phyloP scores from a whole-genome alignment of 768 basidiomycete species.

The Xerocomellus dryophilus region DNA sequence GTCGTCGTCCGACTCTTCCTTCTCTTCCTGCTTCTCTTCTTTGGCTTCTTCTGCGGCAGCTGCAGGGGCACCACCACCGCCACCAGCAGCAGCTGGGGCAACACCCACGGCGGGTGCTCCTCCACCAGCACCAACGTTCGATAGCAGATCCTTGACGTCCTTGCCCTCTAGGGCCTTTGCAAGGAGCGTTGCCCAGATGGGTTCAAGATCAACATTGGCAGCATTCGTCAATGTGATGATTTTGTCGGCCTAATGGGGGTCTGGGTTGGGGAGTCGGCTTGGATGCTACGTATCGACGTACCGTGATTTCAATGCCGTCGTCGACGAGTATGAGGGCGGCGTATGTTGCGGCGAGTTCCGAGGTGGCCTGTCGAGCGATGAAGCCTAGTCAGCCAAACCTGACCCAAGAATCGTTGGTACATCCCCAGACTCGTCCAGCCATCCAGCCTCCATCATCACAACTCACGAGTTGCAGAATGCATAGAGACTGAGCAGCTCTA shows the following conservation, averaged over 20 bases:
- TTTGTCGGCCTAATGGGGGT: slow-evolving; percentile 78
- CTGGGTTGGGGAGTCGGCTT: neutral
- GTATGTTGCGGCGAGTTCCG: slow-evolving; percentile 91
- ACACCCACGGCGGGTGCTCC: slow-evolving; percentile 72
- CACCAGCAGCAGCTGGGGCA: slow-evolving; percentile 50
- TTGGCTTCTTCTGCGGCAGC: slow-evolving; percentile 72
- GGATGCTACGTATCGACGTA: slow-evolving; percentile 41
- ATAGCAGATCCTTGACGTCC: slow-evolving; percentile 93
- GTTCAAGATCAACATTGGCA: slow-evolving; percentile 83
- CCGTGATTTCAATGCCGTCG: slow-evolving; percentile 95
- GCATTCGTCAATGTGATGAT: slow-evolving; percentile 80
- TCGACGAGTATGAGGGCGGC: slow-evolving; percentile 98
- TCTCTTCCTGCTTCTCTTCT: slow-evolving; percentile 75
- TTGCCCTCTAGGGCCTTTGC: slow-evolving; percentile 98
- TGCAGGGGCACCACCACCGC: slow-evolving; percentile 55
- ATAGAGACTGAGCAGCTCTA: neutral
- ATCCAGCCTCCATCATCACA: slow-evolving; percentile 19
- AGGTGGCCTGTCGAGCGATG: slow-evolving; percentile 40
- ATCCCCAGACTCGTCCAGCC: slow-evolving; percentile 9
- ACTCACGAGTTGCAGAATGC: neutral
- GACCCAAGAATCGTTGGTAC: neutral
- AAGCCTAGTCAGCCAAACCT: slow-evolving; percentile 12
- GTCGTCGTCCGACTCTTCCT: slow-evolving; percentile 86
- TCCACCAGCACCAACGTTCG: slow-evolving; percentile 92
- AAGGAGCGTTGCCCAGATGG: slow-evolving; percentile 97